Evolutionary conservation across 73 alveolate genomes (phyloP).

Genomic region (Paramecium primaurelia): DNA sequence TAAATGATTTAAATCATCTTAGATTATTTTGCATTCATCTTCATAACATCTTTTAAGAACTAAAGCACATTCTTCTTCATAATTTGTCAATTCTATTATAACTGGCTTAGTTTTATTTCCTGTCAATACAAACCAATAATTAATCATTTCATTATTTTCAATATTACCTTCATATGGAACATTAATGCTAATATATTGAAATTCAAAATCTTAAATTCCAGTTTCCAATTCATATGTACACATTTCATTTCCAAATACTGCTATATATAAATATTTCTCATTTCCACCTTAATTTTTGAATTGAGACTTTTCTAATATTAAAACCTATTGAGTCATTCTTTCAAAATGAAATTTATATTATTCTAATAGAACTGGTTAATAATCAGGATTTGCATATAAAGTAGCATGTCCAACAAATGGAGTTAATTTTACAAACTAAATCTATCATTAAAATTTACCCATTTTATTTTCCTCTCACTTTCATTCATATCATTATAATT

Average conservation of each 20-base stretch:
- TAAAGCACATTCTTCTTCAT: not conserved
- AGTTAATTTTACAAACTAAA: not conserved
- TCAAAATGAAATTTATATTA: not conserved
- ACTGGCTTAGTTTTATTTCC: not conserved
- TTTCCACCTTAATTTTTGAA: not conserved
- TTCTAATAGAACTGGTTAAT: not conserved
- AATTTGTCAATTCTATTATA: not conserved
- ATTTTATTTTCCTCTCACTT: not conserved
- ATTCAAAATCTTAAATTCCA: not conserved
- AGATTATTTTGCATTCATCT: not conserved
- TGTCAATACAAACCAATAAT: not conserved
- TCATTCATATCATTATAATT: not conserved
- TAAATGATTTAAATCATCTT: not conserved
- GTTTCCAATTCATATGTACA: not conserved
- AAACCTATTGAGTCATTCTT: not conserved
- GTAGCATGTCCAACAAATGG: not conserved
- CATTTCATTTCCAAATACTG: not conserved
- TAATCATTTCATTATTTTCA: not conserved
- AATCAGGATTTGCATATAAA: not conserved
- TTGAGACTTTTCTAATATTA: not conserved
- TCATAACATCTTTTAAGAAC: not conserved
- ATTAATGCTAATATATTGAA: not conserved
- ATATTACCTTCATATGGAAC: not conserved
- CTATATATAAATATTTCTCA: not conserved
- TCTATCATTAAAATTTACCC: not conserved